Base-by-base conservation (phyloP, 225 moss, liverwort and hornwort species). In the Anthoceros angustus region DNA sequence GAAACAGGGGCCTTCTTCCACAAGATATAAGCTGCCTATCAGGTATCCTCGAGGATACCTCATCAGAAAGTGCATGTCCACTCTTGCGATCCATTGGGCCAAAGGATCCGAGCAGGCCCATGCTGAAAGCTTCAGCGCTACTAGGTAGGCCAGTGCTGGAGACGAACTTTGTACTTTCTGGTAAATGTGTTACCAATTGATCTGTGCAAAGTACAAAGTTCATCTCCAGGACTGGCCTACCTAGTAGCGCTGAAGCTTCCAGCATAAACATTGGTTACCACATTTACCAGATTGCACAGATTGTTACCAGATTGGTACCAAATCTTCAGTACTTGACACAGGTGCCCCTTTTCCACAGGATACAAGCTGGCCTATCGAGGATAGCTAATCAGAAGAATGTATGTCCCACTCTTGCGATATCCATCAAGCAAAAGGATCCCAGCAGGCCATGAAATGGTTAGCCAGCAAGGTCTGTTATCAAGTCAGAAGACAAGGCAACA, bases 211-310 rank as follows among this genome's bases (percentile, higher is more conserved):
- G n/a, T n/a, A 50, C 20, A 20, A 11, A 50, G 16, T 50, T 43
- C 32, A 4, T 32, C 4, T 32, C 16, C 5, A 55, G 55, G n/a
- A 15, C 25, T 46, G 16, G 25, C 38, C 49, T 64, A 77, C 82
- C 79, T 77, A 62, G 71, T 65, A 41, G 70, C 74, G 68, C 79
- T 78, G 69, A 82, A 79, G 1, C 20, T 70, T 71, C 66, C 72
- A 49, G 1, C 4, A 32, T 32, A 4, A 32, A 32, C 32, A 32
- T 32, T 4, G 32, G 32, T n/a, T n/a, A n/a, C n/a, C n/a, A n/a
- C n/a, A n/a, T n/a, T n/a, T n/a, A n/a, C n/a, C n/a, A n/a, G n/a
- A n/a, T n/a, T n/a, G n/a, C n/a, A n/a, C n/a, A n/a, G n/a, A n/a
- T n/a, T n/a, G n/a, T 11, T 38, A 8, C 6, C 21, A 24, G 15